A percentile compares a stretch with the other conserved stretches of the same genome.
These are phyloP conservation scores for Lipomyces starkeyi DNA, from an alignment of 805 yeast genomes.

Conservation along the genomic window DNA sequence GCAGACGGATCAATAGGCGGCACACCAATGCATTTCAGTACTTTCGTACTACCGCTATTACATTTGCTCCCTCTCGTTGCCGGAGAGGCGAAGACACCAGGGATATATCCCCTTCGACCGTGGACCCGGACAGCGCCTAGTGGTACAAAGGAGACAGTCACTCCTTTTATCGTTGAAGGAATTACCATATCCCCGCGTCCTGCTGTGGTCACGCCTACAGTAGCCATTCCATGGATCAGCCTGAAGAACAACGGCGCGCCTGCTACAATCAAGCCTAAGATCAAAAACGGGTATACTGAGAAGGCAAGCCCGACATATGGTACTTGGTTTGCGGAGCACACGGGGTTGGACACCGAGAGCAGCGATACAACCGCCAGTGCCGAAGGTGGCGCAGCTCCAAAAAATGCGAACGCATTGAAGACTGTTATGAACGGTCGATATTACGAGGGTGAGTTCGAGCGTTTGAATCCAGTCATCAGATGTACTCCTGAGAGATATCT, in stretches of 20 bases:
- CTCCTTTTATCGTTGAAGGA: slow-evolving; percentile 68
- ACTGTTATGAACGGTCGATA: slow-evolving; percentile 25
- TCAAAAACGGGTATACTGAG: slow-evolving; percentile 66
- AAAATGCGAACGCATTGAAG: not conserved
- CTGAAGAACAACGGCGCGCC: slow-evolving; percentile 79
- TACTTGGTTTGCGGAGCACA: slow-evolving; percentile 65
- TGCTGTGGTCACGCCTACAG: slow-evolving; percentile 49
- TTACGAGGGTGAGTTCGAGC: slow-evolving; percentile 46
- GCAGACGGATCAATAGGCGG: not conserved
- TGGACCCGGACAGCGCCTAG: slow-evolving; percentile 39
- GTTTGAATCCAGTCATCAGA: slow-evolving; percentile 77
- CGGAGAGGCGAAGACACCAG: slow-evolving; percentile 36
- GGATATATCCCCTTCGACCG: slow-evolving; percentile 31
- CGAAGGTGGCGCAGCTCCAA: slow-evolving; percentile 7
- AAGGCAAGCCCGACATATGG: slow-evolving; percentile 73
- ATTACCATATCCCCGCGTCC: slow-evolving; percentile 66
- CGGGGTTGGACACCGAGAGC: slow-evolving; percentile 40
- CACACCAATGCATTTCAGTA: slow-evolving; percentile 10
- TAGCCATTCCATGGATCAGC: slow-evolving; percentile 81
- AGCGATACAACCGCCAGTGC: slow-evolving; percentile 2
- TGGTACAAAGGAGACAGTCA: slow-evolving; percentile 58
- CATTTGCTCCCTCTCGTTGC: slow-evolving; percentile 24
- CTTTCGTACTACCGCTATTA: slow-evolving; percentile 3
- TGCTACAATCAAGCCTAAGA: slow-evolving; percentile 75
- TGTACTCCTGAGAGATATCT: slow-evolving; percentile 81